Base-by-base conservation (phyloP, 2,329 filamentous ascomycete species). In the Aureobasidium sp. region DNA sequence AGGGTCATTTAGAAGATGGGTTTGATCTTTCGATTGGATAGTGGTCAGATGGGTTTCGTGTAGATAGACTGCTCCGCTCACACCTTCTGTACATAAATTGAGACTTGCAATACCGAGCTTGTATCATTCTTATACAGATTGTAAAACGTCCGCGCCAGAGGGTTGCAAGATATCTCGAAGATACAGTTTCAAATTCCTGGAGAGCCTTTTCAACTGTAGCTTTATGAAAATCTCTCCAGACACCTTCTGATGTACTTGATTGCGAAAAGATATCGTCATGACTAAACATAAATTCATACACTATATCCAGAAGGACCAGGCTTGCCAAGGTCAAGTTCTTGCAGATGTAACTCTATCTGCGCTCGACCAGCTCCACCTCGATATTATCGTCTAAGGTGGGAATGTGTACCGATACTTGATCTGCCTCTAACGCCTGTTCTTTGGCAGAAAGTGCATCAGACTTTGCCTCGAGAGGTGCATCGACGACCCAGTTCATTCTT, bases 401-500 rank as follows among this genome's bases (percentile, higher is more conserved):
- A 45, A 39, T 41, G 27, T 55, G 37, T 27, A 55, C 36, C 3
- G 14, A 21, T 10, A 30, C 29, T 8, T n/a, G 30, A 9, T 49
- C 32, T 6, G n/a, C 25, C 29, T 55, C 36, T 25, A 42, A 42
- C 8, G 50, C 50, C 6, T n/a, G 25, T 21, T 59, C 47, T 29
- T 58, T 58, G 10, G 30, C 54, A 9, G 41, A 36, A 27, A 58
- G 54, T 1, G 16, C 34, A 48, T 58, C 54, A 39, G 13, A 3
- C 30, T 58, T 48, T 9, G 54, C 25, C 41, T 58, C 54, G 2
- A 58, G 42, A 21, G 54, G 54, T 0, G 54, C 54, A 48, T 58
- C 54, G 8, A 58, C 54, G 7, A 58, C 54, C 54, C 54, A 58
- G 13, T 58, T 58, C 54, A 58, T 58, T 58, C 54, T 48, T 14